Percentiles rank a stretch among this genome's conserved stretches.
phyloP scores from a whole-genome alignment of 116 monocot species.

The Zostera marina region DNA sequence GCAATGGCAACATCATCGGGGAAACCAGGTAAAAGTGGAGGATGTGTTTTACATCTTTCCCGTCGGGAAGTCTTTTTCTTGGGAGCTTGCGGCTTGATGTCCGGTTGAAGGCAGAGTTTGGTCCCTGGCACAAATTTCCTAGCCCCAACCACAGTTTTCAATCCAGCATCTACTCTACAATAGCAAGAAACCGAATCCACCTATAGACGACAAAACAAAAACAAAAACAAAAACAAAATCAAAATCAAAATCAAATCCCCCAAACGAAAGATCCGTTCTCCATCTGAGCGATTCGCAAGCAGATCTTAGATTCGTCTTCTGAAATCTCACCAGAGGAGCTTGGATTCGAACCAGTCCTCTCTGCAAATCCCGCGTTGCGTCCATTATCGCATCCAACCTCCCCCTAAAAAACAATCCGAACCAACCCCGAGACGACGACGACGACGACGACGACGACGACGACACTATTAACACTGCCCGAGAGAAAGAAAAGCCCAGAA shows the following conservation, averaged over 20 bases:
- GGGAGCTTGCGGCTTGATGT: conserved; percentile 15
- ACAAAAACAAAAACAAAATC: background rate
- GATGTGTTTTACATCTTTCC: conserved; percentile 11
- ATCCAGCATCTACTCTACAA: conserved; percentile 64
- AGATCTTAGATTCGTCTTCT: background rate
- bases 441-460: background rate
- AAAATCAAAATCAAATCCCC: background rate
- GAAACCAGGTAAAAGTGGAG: conserved; percentile 23
- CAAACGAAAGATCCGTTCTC: background rate
- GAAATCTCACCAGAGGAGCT: conserved; percentile 12
- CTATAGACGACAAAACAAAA: conserved; percentile 17
- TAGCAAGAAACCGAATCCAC: conserved; percentile 88
- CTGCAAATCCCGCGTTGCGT: conserved; percentile 3
- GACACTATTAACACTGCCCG: background rate
- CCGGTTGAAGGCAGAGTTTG: conserved; percentile 59
- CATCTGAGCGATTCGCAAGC: background rate
- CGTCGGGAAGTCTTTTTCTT: conserved; percentile 18
- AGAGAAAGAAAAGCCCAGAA: background rate
- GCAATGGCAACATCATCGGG: conserved; percentile 38
- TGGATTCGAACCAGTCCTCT: conserved; percentile 8
- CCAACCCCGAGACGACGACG: background rate
- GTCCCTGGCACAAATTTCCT: conserved; percentile 82
- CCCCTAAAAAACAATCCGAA: background rate
- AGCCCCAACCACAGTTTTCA: conserved; percentile 81
- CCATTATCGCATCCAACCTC: conserved; percentile 1